Evolutionary conservation across 176 grass and related monocot species (phyloP).

Genomic region (Oryza rufipogon): DNA sequence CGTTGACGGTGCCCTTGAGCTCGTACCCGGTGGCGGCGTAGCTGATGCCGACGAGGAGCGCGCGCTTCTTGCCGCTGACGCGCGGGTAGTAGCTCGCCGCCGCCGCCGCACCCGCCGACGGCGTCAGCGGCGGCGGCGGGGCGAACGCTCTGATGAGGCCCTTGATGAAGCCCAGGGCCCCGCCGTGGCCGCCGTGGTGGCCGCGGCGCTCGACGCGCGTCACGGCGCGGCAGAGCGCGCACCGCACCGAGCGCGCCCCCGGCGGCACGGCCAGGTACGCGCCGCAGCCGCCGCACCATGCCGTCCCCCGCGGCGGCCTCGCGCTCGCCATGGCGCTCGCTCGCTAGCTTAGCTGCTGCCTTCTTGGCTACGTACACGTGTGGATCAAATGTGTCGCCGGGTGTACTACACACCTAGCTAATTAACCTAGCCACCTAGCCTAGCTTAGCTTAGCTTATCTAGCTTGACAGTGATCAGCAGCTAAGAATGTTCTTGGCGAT

Average conservation of each 20-base stretch:
- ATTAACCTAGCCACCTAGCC: no score
- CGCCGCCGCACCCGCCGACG: neutral
- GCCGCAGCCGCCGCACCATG: no score
- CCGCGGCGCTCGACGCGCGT: slow-evolving; percentile 52
- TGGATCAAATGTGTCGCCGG: no score
- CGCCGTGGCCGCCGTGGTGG: slow-evolving; percentile 34
- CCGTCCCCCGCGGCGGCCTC: no score
- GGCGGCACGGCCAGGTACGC: slow-evolving; percentile 35
- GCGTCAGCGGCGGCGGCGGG: neutral
- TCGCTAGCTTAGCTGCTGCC: no score
- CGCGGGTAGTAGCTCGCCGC: slow-evolving; percentile 45
- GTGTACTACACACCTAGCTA: no score
- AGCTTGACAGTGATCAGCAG: no score
- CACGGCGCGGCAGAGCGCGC: slow-evolving; percentile 54
- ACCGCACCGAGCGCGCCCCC: slow-evolving; percentile 50
- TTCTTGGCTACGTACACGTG: no score
- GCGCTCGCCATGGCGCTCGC: slow-evolving; percentile 43
- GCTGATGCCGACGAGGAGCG: slow-evolving; percentile 82
- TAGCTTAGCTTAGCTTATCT: no score
- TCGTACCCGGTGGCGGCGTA: slow-evolving; percentile 64
- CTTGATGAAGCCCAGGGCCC: slow-evolving; percentile 61
- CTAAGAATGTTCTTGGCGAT: no score
- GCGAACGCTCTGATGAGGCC: slow-evolving; percentile 40
- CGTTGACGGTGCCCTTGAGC: slow-evolving; percentile 80
- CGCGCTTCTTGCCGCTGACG: slow-evolving; percentile 62